Conservation (phyloP, 2,329 filamentous ascomycete genomes). For the Calycina herbarum region DNA sequence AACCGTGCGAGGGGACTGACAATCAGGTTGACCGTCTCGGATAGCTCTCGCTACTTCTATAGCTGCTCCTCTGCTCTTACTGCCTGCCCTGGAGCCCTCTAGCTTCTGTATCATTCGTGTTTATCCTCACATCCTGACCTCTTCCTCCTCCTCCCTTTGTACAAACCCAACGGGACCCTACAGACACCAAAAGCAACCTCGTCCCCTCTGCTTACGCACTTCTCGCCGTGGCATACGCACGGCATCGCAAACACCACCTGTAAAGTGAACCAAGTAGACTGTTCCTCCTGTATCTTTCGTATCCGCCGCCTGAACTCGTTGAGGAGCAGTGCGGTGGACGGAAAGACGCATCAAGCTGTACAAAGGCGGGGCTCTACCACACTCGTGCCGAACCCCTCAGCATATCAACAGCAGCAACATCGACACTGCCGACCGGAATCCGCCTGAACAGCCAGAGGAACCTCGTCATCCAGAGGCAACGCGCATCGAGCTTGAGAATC, state of each 20-base stretch:
- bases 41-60: not conserved
- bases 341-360: slow-evolving; percentile 11
- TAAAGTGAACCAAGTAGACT: not conserved
- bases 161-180: not conserved
- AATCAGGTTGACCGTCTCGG: not conserved
- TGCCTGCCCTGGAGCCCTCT: not conserved
- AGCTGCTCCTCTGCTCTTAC: not conserved
- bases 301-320: not conserved
- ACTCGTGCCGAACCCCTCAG: slow-evolving; percentile 1
- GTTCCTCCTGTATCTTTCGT: not conserved
- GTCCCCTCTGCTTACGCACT: not conserved
- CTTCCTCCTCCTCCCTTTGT: not conserved
- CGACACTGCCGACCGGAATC: not conserved
- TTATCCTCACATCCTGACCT: not conserved
- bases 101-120: not conserved
- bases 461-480: not conserved
- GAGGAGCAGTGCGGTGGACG: slow-evolving; percentile 7
- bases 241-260: not conserved
- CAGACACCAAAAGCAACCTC: not conserved
- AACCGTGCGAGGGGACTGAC: not conserved
- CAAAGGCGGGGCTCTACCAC: slow-evolving; percentile 14
- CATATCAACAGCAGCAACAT: not conserved
- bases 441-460: not conserved
- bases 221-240: not conserved
- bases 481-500: not conserved